Base-by-base conservation (phyloP, 1,139 yeast species). In the Casaregolazyma suthepensis region DNA sequence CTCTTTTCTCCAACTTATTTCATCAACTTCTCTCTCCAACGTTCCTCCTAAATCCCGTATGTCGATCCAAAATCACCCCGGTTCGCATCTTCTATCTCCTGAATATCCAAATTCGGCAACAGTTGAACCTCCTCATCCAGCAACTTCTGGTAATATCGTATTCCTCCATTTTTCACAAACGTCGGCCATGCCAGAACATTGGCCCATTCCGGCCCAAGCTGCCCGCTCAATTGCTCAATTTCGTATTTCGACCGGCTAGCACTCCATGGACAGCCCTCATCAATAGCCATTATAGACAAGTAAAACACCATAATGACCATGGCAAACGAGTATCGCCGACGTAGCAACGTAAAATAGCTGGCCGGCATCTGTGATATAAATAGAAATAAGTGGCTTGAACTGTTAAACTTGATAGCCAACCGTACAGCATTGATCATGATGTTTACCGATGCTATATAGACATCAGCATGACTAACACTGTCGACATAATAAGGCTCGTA, bases 261-360 rank as follows among this genome's bases (percentile, higher is more conserved):
- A n/a, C 60, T 46, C 65, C 65, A 61, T 52, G 59, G 58, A 43
- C 44, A 54, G 20, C 40, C 23, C 22, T 54, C 51, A 37, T 57
- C 52, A 15, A 57, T 43, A 37, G 55, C 57, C 38, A 61, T 45
- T 10, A 55, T 54, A 4, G 61, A 61, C 51, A 61, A 48, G 20
- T 58, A 53, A 40, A 58, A 57, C 3, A 58, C 54, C 43, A 59
- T 48, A 13, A 61, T 54, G 9, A 58, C 56, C 31, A 53, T 49
- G 13, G 63, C 61, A 52, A 61, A 58, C 17, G 60, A 56, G 26
- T 57, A 47, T 22, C 55, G 51, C 7, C 50, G 45, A 5, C 65
- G 55, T 10, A 60, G 61, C 52, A 61, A 43, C 23, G 35, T 20
- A n/a, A 58, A 47, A 45, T 60, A 59, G 15, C 59, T 62, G 42